These are phyloP conservation scores for Penicillium digitatum DNA, from an alignment of 2,329 filamentous ascomycete species.

Conservation along the genomic window DNA sequence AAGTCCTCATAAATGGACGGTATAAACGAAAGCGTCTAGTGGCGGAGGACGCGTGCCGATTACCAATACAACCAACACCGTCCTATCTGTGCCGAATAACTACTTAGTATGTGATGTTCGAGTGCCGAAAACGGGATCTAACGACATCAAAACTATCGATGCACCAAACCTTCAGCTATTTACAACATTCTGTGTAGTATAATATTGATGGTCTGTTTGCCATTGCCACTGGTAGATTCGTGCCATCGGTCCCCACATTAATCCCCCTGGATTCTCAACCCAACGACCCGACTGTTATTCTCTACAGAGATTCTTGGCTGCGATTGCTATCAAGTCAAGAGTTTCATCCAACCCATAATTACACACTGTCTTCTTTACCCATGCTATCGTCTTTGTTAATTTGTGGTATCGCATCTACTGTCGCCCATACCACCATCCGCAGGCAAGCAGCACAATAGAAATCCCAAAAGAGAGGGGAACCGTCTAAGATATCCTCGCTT, in stretches of 20 bases:
- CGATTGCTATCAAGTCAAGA: neutral
- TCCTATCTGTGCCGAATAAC: neutral
- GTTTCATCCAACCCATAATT: neutral
- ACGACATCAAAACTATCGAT: neutral
- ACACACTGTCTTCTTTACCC: neutral
- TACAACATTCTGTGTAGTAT: neutral
- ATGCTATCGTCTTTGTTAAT: neutral
- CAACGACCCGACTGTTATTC: neutral
- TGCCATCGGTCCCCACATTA: conserved; percentile 4
- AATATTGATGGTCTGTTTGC: neutral
- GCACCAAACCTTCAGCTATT: neutral
- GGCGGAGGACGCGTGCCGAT: conserved; percentile 7
- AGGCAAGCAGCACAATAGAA: neutral
- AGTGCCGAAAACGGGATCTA: neutral
- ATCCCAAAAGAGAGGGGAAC: neutral
- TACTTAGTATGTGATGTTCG: neutral
- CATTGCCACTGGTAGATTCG: neutral
- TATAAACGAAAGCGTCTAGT: neutral
- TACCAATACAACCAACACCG: conserved; percentile 9
- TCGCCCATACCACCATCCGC: neutral
- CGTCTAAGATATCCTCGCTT: neutral
- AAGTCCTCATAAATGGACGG: neutral
- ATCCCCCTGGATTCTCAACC: neutral
- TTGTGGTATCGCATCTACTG: no score
- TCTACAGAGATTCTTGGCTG: neutral